Percentiles rank a stretch among this genome's conserved stretches.
Conservation (phyloP, 768 basidiomycete genomes). For the Sarcodon sp. region DNA sequence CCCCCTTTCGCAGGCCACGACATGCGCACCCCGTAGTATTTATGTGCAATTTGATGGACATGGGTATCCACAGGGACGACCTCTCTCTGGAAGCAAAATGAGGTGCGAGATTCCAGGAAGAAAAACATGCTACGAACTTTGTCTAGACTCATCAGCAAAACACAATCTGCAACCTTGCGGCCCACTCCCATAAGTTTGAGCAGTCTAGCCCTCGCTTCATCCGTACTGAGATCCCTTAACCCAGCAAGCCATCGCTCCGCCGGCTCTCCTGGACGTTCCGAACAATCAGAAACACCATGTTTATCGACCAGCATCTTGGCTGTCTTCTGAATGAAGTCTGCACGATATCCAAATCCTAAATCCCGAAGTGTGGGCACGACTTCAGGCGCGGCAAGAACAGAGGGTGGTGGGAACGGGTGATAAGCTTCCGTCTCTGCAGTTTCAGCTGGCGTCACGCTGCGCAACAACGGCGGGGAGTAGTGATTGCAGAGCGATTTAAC, state of each 20-base stretch:
- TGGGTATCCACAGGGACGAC: slow-evolving; percentile 96
- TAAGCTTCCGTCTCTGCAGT: slow-evolving; percentile 25
- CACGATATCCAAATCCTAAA: slow-evolving; percentile 94
- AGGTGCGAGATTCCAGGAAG: not conserved
- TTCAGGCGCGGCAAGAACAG: slow-evolving; percentile 40
- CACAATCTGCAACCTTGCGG: slow-evolving; percentile 92
- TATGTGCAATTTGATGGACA: slow-evolving; percentile 78
- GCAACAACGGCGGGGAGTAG: slow-evolving; percentile 61
- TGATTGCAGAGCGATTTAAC: slow-evolving; percentile 70
- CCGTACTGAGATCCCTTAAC: slow-evolving; percentile 35
- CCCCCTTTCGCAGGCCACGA: slow-evolving; percentile 31
- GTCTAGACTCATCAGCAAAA: slow-evolving; percentile 85
- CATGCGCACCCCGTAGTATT: slow-evolving; percentile 58
- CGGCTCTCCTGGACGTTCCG: slow-evolving; percentile 21
- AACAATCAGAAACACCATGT: slow-evolving; percentile 20
- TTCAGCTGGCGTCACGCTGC: slow-evolving; percentile 18
- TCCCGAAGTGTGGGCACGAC: slow-evolving; percentile 56
- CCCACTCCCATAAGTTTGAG: slow-evolving; percentile 86
- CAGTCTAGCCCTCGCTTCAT: slow-evolving; percentile 59
- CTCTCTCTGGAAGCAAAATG: slow-evolving; percentile 38
- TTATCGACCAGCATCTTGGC: slow-evolving; percentile 62
- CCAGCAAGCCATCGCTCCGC: slow-evolving; percentile 49
- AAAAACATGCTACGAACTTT: slow-evolving; percentile 38
- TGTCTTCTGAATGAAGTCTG: slow-evolving; percentile 77
- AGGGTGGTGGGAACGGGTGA: slow-evolving; percentile 80